Conservation (phyloP, 306 rosid species). For the Quercus agrifolia region DNA sequence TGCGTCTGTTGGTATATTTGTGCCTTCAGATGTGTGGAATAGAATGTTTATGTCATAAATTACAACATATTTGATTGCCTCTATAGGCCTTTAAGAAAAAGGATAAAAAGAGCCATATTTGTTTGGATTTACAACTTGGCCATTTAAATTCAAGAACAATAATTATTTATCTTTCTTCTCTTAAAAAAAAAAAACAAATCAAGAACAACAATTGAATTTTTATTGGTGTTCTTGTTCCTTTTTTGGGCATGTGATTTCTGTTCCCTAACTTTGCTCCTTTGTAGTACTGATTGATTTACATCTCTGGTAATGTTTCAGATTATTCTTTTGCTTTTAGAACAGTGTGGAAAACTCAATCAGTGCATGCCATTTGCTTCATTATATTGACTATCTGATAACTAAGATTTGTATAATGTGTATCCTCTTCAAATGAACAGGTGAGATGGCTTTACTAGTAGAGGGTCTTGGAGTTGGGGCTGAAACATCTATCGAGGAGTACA, state of each 20-base stretch:
- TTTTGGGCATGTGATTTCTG: not conserved
- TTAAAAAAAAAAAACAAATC: not conserved
- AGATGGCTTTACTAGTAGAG: conserved; percentile 96
- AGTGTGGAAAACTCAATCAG: not conserved
- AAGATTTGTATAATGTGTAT: conserved; percentile 10
- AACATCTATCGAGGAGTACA: conserved; percentile 81
- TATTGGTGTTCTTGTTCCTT: not conserved
- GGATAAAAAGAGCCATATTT: not conserved
- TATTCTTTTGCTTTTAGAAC: not conserved
- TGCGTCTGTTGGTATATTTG: not conserved
- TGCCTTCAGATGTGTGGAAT: not conserved
- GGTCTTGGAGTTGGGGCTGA: conserved; percentile 89
- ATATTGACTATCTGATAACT: not conserved
- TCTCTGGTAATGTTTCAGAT: not conserved
- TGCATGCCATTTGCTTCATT: not conserved
- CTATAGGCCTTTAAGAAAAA: not conserved
- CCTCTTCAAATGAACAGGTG: conserved; percentile 55
- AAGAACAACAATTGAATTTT: not conserved
- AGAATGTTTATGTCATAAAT: not conserved
- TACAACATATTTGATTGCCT: not conserved
- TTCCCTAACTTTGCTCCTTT: not conserved
- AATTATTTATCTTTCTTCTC: too few relatives aligned
- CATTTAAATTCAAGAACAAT: not conserved
- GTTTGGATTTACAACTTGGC: not conserved
- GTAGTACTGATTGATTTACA: not conserved